Evolutionary conservation across 1,284 basidiomycete species (phyloP).

Genomic region (Ustilago trichophora): DNA sequence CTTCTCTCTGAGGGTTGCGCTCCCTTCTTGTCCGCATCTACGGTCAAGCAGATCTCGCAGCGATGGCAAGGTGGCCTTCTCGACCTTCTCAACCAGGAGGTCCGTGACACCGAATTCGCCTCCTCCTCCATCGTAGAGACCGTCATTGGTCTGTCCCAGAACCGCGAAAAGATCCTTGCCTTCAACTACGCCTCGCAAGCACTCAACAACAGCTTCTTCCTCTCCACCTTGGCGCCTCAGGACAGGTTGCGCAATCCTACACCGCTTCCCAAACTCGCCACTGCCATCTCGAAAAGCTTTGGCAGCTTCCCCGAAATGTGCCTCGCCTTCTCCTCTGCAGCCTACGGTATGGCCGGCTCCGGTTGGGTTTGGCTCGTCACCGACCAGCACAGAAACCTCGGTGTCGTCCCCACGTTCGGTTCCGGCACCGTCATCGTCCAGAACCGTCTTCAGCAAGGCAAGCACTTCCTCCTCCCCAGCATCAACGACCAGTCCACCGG

Average conservation of each 20-base stretch:
- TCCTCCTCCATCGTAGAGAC: conserved; percentile 77
- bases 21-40: conserved; percentile 56
- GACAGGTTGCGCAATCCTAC: conserved; percentile 31
- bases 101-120: conserved; percentile 72
- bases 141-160: conserved; percentile 76
- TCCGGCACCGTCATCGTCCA: conserved; percentile 85
- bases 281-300: conserved; percentile 71
- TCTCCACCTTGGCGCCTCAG: conserved; percentile 73
- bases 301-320: conserved; percentile 78
- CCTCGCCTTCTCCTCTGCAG: conserved; percentile 79
- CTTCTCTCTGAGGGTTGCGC: conserved; percentile 51
- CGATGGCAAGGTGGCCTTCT: conserved; percentile 62
- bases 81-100: conserved; percentile 62
- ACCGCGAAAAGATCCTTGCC: conserved; percentile 75
- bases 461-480: conserved; percentile 47
- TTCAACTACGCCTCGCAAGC: conserved; percentile 94
- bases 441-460: conserved; percentile 52
- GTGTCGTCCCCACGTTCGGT: conserved; percentile 84
- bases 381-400: conserved; percentile 74
- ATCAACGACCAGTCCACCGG: conserved; percentile 54
- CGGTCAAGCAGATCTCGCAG: conserved; percentile 56
- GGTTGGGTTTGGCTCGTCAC: conserved; percentile 90
- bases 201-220: conserved; percentile 95
- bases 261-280: conserved; percentile 68
- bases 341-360: conserved; percentile 76